These are phyloP conservation scores for Calocera cornea DNA, from an alignment of 768 basidiomycete species.

Conservation along the genomic window DNA sequence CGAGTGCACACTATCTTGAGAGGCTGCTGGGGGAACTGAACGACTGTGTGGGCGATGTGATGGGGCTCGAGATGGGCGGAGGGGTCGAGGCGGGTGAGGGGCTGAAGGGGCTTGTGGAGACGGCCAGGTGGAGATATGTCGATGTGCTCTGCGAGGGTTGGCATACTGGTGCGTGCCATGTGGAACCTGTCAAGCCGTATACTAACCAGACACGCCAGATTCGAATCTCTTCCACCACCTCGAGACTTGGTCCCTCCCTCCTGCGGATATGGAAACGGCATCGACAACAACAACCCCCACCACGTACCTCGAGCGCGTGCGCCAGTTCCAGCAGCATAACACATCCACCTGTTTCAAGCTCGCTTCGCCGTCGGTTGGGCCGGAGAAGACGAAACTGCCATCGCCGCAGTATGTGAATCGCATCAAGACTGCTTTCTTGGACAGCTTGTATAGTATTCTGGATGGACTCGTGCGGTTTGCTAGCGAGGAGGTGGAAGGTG, in stretches of 20 bases:
- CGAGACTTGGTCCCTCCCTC: conserved; percentile 69
- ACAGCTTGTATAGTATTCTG: conserved; percentile 69
- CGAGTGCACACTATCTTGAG: conserved; percentile 65
- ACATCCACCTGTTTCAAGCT: conserved; percentile 65
- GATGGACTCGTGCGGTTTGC: conserved; percentile 76
- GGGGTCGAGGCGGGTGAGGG: conserved; percentile 25
- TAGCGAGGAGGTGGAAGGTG: conserved; percentile 39
- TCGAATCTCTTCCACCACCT: conserved; percentile 67
- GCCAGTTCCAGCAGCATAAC: conserved; percentile 66
- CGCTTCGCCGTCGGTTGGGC: conserved; percentile 51
- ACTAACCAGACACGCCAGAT: conserved; percentile 38
- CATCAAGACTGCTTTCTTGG: conserved; percentile 74
- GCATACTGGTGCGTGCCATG: conserved; percentile 57
- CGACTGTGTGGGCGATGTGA: conserved; percentile 72
- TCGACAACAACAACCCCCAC: conserved; percentile 47
- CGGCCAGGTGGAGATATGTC: conserved; percentile 74
- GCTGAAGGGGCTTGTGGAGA: conserved; percentile 64
- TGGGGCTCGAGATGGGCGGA: conserved; percentile 50
- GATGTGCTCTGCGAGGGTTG: conserved; percentile 67
- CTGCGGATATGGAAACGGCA: conserved; percentile 15
- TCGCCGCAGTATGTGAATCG: conserved; percentile 52
- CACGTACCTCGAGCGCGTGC: conserved; percentile 60
- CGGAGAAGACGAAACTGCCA: conserved; percentile 43
- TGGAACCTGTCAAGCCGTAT: background rate
- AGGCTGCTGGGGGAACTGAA: conserved; percentile 73